Conservation (phyloP, 805 yeast genomes). For the Debaryomyces castellii region DNA sequence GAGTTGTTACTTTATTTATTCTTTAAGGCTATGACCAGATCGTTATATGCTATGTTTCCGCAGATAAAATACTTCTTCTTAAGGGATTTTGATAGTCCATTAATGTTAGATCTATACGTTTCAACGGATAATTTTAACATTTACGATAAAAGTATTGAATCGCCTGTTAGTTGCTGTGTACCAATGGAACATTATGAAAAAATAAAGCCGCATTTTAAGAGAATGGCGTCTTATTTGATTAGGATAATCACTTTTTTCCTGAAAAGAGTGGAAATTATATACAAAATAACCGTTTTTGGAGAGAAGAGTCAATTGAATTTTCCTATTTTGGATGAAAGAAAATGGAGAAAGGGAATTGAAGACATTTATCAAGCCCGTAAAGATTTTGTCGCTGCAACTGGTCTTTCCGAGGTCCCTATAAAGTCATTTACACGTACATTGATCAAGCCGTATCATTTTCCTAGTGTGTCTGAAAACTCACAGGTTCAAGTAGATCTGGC, state of each 20-base stretch:
- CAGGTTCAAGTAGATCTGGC: slow-evolving; percentile 4
- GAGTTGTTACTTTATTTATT: slow-evolving; percentile 33
- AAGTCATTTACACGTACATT: slow-evolving; percentile 18
- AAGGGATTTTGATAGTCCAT: slow-evolving; percentile 41
- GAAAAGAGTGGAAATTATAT: slow-evolving; percentile 25
- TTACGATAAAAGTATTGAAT: slow-evolving; percentile 17
- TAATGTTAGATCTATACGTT: slow-evolving; percentile 36
- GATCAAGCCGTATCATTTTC: slow-evolving; percentile 25
- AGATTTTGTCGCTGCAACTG: slow-evolving; percentile 19
- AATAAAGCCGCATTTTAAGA: slow-evolving; percentile 15
- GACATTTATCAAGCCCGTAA: slow-evolving; percentile 22
- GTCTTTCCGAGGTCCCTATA: slow-evolving; percentile 25
- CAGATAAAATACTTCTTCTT: slow-evolving; percentile 40
- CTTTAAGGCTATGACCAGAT: slow-evolving; percentile 32
- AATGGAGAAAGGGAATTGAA: slow-evolving; percentile 27
- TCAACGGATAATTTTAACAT: slow-evolving; percentile 22
- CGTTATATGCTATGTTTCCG: slow-evolving; percentile 34
- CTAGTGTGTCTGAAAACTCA: slow-evolving; percentile 6
- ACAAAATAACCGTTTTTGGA: slow-evolving; percentile 27
- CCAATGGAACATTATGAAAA: slow-evolving; percentile 13
- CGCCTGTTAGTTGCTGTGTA: slow-evolving; percentile 11
- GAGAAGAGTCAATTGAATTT: slow-evolving; percentile 16
- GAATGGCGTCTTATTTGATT: slow-evolving; percentile 27
- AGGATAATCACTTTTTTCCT: slow-evolving; percentile 31
- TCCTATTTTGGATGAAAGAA: slow-evolving; percentile 22